Base-by-base conservation (phyloP, 768 basidiomycete species). In the Suillus ampliporus region DNA sequence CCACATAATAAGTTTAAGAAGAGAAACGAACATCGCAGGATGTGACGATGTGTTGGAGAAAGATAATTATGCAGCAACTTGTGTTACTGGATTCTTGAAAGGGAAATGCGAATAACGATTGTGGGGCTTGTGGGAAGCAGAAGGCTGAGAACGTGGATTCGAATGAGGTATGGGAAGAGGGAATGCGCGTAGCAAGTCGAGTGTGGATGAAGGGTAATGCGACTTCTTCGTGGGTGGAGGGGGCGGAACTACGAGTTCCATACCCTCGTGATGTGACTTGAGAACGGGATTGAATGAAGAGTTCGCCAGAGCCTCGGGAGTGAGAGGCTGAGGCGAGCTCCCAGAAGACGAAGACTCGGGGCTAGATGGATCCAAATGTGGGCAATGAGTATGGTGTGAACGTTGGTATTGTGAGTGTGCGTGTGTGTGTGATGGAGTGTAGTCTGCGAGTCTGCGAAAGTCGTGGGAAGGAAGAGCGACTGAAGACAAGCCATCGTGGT, bases 151-250 rank as follows among this genome's bases (percentile, higher is more conserved):
- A 62, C 58, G 35, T 14, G 67, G 62, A 62, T 64, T 58, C 1
- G 70, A 61, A 54, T 68, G 72, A 31, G 77, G 70, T 41, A 77
- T 60, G 14, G 84, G 83, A 64, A 85, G 68, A 31, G 84, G 84
- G 56, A 86, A 86, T 17, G 83, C 74, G 54, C 79, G 76, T 31
- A 85, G 76, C 4, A 85, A 65, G 1, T 85, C 84, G 48, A 78
- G 72, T 8, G 78, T 76, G 21, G 80, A 72, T n/a, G 69, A 28
- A 26, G 62, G 8, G 11, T 63, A 58, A 37, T 75, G 69, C 17
- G 74, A 62, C 46, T 61, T 75, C 28, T 76, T 74, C 7, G 68
- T 31, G 14, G 69, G 57, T 2, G 61, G 15, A 9, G 73, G 73
- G 4, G 71, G 71, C 11, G 70, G 67, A 40, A 71, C 69, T 4